Evolutionary conservation across 2,329 filamentous ascomycete species (phyloP), one percentile per base, ranked within the genome.

Genomic region (Colletotrichum sp.): DNA sequence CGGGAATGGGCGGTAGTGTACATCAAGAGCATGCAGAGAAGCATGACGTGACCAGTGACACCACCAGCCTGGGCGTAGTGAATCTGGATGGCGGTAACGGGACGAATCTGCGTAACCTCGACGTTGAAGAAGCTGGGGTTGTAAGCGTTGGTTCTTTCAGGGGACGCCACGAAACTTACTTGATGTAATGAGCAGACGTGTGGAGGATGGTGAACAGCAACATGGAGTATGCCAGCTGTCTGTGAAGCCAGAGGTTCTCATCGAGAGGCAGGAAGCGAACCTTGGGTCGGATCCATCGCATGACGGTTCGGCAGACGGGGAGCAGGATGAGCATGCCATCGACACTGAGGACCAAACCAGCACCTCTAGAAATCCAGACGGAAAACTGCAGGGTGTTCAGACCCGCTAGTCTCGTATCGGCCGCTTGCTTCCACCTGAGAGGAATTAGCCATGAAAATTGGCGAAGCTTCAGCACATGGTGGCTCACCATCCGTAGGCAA

Each of bases 21-120:
- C 90, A 99, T 99, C 77, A 99, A 87, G 77, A 99, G 88, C 97
- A 99, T 99, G 90, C 96, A 98, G n/a, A 99, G 89, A 30, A 98
- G 91, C 97, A 99, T 99, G 77, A 98, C 91, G 85, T 99, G 97
- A 8, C 97, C 97, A 3, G 97, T 99, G 77, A 98, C 94, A 76
- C 97, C 97, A 81, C 95, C 96, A 66, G 96, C 91, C 82, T 98
- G 91, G 2, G 92, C 91, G 83, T 98, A 99, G 85, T 98, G 97
- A 78, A 98, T 98, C 82, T 98, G 90, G 8, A 98, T 85, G 5
- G 97, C 97, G 5, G 92, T 92, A 62, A 94, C 91, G 4, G 94
- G 93, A 68, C 97, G 93, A 70, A 98, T 91, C 83, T 98, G 95
- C 0, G 90, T 91, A 80, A 92, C 91, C 85, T 99, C 97, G 77